Base-by-base conservation (phyloP, 176 grass and related monocot genomes). In the Oryza officinalis region DNA sequence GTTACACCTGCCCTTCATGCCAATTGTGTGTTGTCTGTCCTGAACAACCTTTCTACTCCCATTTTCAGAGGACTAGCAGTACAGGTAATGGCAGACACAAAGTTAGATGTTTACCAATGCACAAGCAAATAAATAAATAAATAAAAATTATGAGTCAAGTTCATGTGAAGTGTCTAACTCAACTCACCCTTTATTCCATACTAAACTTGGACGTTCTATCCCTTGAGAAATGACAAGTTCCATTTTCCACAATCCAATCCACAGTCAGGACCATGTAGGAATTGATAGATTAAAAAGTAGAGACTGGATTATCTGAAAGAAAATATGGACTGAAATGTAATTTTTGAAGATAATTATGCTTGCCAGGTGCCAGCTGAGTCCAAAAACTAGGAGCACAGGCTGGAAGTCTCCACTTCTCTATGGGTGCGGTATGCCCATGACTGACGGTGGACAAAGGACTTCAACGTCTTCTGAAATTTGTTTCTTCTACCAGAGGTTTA, bases 1-100 rank as follows among this genome's bases (percentile, higher is more conserved):
- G 87, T 85, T 85, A 10, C 31, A 63, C 13, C 65, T 44, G 65
- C 87, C 50, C 30, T 64, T 76, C 87, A 80, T 76, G 87, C 77
- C 71, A 27, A 71, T 52, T 5, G 76, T 25, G 63, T 65, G 10
- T 13, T 57, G 5, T 49, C 37, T 38, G 14, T 79, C 30, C 77
- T 52, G 23, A 45, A 47, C 54, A 59, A 27, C 76, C 63, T 75
- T 37, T 60, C 52, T 68, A 49, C 47, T 84, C 38, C 30, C 80
- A 17, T 28, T 75, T 69, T 75, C 65, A 61, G 33, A 60, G 22
- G 18, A 45, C 18, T 61, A 59, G 20, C 13, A 30, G 71, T 49
- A 49, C 71, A 50, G 26, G 4, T 2, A 38, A 17, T 10, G 8
- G 57, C 57, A 61, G 8, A 59, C 54, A 59, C 7, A 59, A 59